These are phyloP conservation scores for Leishmania martiniquensis DNA, from an alignment of 208 protist species.

Conservation along the genomic window DNA sequence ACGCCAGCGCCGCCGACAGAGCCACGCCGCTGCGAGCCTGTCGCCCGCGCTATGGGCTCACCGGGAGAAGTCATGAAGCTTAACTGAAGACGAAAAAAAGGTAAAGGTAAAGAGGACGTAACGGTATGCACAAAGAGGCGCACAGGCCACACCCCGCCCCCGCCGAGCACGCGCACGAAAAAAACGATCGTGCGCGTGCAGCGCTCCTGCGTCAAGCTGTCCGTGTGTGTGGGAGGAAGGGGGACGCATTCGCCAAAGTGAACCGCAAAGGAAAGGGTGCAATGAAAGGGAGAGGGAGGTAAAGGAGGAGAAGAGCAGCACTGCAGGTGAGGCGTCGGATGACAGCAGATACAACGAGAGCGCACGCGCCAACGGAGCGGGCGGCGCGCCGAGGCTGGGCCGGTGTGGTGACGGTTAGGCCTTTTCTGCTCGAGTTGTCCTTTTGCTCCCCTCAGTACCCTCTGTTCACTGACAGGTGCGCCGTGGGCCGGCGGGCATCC, in stretches of 20 bases:
- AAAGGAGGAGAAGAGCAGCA: not conserved
- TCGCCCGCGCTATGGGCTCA: not conserved
- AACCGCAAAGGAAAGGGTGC: not conserved
- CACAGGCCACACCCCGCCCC: not conserved
- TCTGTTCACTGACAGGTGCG: not conserved
- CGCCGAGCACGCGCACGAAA: not conserved
- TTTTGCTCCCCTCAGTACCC: too few relatives aligned
- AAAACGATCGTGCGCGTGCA: not conserved
- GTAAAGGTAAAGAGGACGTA: not conserved
- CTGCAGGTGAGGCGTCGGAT: not conserved
- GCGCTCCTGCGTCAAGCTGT: not conserved
- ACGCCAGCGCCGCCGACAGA: not conserved
- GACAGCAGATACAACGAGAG: not conserved
- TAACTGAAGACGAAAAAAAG: not conserved
- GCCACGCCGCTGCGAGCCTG: constrained; percentile 2
- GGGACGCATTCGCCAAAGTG: not conserved
- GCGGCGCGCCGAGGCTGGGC: not conserved
- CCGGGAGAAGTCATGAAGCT: constrained; percentile 8
- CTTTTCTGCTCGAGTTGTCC: too few relatives aligned
- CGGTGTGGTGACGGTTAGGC: not conserved
- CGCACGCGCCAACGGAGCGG: not conserved
- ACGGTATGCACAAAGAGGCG: not conserved
- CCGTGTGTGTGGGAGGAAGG: too few relatives aligned
- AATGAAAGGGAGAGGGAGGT: not conserved
- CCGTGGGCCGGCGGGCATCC: not conserved